A percentile compares a stretch with the other conserved stretches of the same genome.
Conservation (phyloP, 345 rosid species). For the Heritiera fomes region DNA sequence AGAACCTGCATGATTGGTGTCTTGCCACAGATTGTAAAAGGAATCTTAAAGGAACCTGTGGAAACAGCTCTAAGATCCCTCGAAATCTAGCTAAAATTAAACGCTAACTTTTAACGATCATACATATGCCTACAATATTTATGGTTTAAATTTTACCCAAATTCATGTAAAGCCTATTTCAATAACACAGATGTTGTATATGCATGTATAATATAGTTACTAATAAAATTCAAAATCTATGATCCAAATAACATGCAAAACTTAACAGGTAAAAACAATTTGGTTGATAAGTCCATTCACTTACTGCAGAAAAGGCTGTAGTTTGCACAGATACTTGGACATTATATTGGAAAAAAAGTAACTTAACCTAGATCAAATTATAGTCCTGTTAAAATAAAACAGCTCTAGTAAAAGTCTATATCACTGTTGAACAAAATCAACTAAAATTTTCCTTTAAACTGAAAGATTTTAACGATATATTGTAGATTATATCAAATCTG, state of each 20-base stretch:
- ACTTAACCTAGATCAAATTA: background rate
- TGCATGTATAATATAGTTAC: constrained; percentile 13
- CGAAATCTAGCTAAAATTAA: constrained; percentile 25
- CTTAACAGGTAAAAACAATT: background rate
- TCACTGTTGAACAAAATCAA: background rate
- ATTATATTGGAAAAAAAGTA: background rate
- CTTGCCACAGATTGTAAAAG: constrained; percentile 61
- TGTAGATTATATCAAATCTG: background rate
- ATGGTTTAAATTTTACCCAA: constrained; percentile 20
- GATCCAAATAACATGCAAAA: background rate
- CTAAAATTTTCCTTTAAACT: background rate
- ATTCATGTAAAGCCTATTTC: constrained; percentile 13
- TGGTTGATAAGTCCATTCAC: background rate
- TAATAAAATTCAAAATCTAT: background rate
- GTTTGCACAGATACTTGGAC: background rate
- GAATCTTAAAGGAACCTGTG: constrained; percentile 44
- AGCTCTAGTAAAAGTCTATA: background rate
- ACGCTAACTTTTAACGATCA: constrained; percentile 15
- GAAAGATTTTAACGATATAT: background rate
- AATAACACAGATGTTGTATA: constrained; percentile 23
- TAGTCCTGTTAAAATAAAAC: constrained; percentile 9
- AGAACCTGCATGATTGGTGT: constrained; percentile 86
- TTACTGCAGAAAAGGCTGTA: background rate
- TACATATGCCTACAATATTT: constrained; percentile 15
- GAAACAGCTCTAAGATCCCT: constrained; percentile 26